These are phyloP conservation scores for Hordeum pubiflorum DNA, from an alignment of 202 grass and related monocot genomes.

Conservation along the genomic window DNA sequence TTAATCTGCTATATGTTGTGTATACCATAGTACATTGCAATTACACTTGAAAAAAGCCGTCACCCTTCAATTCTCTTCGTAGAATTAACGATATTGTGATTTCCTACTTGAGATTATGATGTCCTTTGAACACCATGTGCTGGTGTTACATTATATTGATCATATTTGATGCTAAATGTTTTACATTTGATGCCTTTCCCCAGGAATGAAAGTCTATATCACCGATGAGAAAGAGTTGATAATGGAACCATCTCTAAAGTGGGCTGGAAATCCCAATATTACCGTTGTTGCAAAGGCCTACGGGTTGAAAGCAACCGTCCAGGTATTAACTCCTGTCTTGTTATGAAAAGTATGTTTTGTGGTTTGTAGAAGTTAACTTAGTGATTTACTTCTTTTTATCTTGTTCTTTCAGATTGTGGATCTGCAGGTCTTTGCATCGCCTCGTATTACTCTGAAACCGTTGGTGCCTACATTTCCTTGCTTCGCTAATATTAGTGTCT, in stretches of 20 bases:
- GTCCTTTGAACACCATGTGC: not conserved
- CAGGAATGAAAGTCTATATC: slow-evolving; percentile 95
- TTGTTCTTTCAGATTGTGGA: slow-evolving; percentile 69
- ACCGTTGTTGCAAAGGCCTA: slow-evolving; percentile 68
- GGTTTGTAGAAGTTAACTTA: slow-evolving; percentile 5
- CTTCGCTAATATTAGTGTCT: slow-evolving; percentile 78
- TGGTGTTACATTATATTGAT: not conserved
- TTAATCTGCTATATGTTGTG: slow-evolving; percentile 15
- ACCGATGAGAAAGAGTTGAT: slow-evolving; percentile 92
- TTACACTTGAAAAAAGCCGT: not conserved
- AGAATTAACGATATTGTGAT: not conserved
- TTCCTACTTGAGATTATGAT: not conserved
- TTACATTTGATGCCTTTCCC: not conserved
- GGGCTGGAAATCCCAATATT: slow-evolving; percentile 96
- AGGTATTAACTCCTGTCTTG: slow-evolving; percentile 37
- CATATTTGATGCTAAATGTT: slow-evolving; percentile 14
- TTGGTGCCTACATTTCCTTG: slow-evolving; percentile 87
- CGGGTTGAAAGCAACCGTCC: slow-evolving; percentile 71
- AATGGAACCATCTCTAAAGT: slow-evolving; percentile 94
- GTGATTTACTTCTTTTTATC: slow-evolving; percentile 12
- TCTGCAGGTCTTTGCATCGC: slow-evolving; percentile 82
- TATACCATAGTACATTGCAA: not conserved
- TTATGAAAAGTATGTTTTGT: slow-evolving; percentile 18
- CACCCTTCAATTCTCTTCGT: not conserved
- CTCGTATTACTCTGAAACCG: slow-evolving; percentile 91